Base-by-base conservation (phyloP, 345 rosid species). In the Raphanus raphanistrum region DNA sequence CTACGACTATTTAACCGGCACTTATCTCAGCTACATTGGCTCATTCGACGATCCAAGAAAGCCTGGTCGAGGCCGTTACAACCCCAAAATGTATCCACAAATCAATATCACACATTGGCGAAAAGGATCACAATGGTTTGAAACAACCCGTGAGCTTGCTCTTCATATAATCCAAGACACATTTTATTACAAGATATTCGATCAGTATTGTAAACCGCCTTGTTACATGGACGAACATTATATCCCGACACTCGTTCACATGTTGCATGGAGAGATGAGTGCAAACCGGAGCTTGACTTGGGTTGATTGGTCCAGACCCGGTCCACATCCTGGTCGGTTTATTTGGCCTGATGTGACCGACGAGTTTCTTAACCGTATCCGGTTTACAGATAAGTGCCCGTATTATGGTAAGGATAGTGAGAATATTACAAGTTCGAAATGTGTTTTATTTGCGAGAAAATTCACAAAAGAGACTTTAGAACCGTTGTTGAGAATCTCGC, bases 51-150 rank as follows among this genome's bases (percentile, higher is more conserved):
- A 84, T 27, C 88, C 89, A 6, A 67, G 88, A 32, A 85, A 58
- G 31, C 17, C 69, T 0, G 84, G 95, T 0, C 81, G 92, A 0
- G 93, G 97, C 26, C 85, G 95, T 0, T 90, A 90, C 85, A 87
- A 85, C 77, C 80, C 82, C 6, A 58, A 70, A 72, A 87, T 89
- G 94, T 78, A 35, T 17, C 94, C 97, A 1, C 35, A 63, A 5
- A 82, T 91, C 10, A 88, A 84, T 71, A 35, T 85, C 29, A 85
- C 88, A 4, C 10, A 89, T 5, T 92, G 96, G 97, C 77, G 93
- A 61, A 92, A 92, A 83, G 93, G 97, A 25, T 86, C 96, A 2
- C 97, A 92, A 35, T 92, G 93, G 97, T 89, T 92, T n/a, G 92
- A 89, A 68, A 26, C 87, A 16, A 80, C 73, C 32, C 90, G 96